These are phyloP conservation scores for Geranium incanum DNA, from an alignment of 441 rosid species.

Conservation along the genomic window DNA sequence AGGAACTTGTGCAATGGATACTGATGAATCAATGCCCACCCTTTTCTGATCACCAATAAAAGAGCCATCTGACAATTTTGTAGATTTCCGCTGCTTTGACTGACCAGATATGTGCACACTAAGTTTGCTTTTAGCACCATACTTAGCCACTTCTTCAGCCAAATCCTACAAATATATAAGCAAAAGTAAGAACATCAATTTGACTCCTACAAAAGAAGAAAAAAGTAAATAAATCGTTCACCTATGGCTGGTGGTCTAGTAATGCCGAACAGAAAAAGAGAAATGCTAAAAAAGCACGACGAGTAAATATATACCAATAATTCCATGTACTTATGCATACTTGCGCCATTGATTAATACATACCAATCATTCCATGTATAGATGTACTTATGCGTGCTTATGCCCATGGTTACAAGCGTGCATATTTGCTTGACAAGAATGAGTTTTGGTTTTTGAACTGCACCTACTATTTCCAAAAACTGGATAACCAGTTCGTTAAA, in stretches of 20 bases:
- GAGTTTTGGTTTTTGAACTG: not conserved
- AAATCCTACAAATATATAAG: slow-evolving; percentile 33
- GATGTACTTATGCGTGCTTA: no score
- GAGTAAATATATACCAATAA: not conserved
- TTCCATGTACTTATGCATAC: not conserved
- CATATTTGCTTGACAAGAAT: not conserved
- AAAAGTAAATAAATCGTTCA: not conserved
- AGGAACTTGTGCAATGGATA: slow-evolving; percentile 41
- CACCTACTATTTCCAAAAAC: not conserved
- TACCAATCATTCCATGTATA: not conserved
- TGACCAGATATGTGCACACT: slow-evolving; percentile 36
- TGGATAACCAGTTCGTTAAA: not conserved
- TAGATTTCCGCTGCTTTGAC: slow-evolving; percentile 42
- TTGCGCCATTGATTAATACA: not conserved
- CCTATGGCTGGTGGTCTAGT: not conserved
- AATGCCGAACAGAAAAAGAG: slow-evolving; percentile 11
- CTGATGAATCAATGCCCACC: slow-evolving; percentile 26
- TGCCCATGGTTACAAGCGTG: no score
- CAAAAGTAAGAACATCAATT: slow-evolving; percentile 16
- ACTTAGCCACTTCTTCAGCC: slow-evolving; percentile 40
- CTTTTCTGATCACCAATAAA: slow-evolving; percentile 35
- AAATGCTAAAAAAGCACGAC: not conserved
- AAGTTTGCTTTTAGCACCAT: slow-evolving; percentile 38
- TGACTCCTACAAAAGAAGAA: slow-evolving; percentile 11
- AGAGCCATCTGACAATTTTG: slow-evolving; percentile 33